Base-by-base conservation (phyloP, 768 basidiomycete species). In the Trametes maxima region DNA sequence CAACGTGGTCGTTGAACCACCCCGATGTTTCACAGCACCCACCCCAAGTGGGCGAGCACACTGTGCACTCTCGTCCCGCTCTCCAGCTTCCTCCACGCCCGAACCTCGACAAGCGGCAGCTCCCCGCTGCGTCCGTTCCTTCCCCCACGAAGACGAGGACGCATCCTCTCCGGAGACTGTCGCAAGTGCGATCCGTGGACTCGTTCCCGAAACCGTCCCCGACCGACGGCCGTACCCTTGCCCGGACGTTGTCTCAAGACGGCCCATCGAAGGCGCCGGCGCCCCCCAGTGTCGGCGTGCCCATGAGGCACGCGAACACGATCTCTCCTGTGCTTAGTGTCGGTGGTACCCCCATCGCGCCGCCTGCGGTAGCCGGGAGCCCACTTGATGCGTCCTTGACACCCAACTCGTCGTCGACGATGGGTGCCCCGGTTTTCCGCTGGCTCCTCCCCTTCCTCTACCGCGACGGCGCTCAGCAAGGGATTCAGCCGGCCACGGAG, bases 401-500 rank as follows among this genome's bases (percentile, higher is more conserved):
- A 10, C 16, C 62, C 11, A 52, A 59, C 36, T 50, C 62, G 8
- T 48, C 48, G 6, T 33, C 59, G 13, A 45, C 62, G 22, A 40
- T 24, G 17, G 56, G 54, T 24, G 60, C 37, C 22, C 59, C 58
- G 11, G 50, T 59, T 24, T 61, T 61, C 59, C 36, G 51, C 8
- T 65, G 59, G 62, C 59, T 60, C 13, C 57, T 49, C 21, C 66
- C 60, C 3, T 77, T 78, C 24, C 77, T 87, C 67, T 80, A 67
- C 73, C 80, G 64, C 35, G 76, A 79, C 57, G 70, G 72, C 8
- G 56, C 73, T 61, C 64, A 76, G 35, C 64, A 59, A 43, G 19
- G 52, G 13, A 51, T 69, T 73, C 67, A 40, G 65, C 58, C 37
- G 60, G 58, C 19, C 52, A 64, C 24, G 49, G 66, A 49, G 28